These are phyloP conservation scores for Exserohilum rostratum DNA, from an alignment of 2,329 filamentous ascomycete genomes.

Conservation along the genomic window DNA sequence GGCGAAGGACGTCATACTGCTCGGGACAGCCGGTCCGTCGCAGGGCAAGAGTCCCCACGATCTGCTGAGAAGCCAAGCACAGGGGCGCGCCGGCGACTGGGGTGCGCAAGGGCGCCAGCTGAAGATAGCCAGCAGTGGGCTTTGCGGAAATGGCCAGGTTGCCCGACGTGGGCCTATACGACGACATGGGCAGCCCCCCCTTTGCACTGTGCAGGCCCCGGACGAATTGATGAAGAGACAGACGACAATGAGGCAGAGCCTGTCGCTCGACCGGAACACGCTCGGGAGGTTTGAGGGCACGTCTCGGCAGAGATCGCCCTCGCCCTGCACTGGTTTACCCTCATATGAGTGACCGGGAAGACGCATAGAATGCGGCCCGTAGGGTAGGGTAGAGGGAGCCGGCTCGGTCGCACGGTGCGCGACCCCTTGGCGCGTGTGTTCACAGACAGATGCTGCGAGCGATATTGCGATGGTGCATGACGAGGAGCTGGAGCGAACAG, in stretches of 20 bases:
- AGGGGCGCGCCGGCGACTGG: constrained; percentile 30
- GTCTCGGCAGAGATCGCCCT: constrained; percentile 15
- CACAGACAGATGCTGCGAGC: constrained; percentile 16
- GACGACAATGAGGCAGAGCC: constrained; percentile 1
- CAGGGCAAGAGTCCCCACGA: constrained; percentile 31
- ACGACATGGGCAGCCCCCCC: constrained; percentile 15
- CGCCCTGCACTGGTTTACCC: constrained; percentile 20
- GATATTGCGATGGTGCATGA: constrained; percentile 23
- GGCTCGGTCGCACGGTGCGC: constrained; percentile 16
- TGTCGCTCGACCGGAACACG: constrained; percentile 14
- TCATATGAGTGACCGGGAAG: constrained; percentile 21
- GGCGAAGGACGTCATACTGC: constrained; percentile 22
- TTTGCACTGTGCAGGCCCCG: constrained; percentile 17
- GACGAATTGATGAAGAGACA: not conserved
- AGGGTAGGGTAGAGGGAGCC: constrained; percentile 9
- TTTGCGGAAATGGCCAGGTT: constrained; percentile 19
- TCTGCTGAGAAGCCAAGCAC: constrained; percentile 29
- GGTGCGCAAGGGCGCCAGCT: constrained; percentile 26
- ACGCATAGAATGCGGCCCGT: constrained; percentile 30
- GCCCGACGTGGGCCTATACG: constrained; percentile 16
- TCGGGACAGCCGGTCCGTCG: constrained; percentile 28
- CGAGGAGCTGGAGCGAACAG: constrained; percentile 4
- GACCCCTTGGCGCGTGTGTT: constrained; percentile 2
- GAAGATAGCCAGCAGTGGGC: constrained; percentile 21
- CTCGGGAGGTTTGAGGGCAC: constrained; percentile 10